A percentile compares a stretch with the other conserved stretches of the same genome.
Conservation (phyloP, 805 yeast species). For the Saturnispora saitoi region DNA sequence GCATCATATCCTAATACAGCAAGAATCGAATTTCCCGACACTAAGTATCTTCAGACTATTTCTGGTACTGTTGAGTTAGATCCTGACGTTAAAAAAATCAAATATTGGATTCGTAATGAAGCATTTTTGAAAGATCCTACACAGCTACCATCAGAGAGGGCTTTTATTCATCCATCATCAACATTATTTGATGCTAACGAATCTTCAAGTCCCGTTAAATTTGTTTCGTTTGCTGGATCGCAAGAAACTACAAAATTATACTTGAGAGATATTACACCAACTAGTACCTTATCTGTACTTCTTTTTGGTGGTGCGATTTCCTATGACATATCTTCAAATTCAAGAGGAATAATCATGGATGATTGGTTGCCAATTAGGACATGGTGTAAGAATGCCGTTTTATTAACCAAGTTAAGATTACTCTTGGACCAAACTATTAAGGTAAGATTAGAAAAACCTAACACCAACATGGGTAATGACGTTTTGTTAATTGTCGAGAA, state of each 20-base stretch:
- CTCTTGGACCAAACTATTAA: conserved; percentile 63
- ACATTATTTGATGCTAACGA: conserved; percentile 43
- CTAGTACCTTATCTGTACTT: conserved; percentile 60
- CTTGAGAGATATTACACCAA: conserved; percentile 72
- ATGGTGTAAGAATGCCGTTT: conserved; percentile 90
- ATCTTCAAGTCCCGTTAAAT: conserved; percentile 26
- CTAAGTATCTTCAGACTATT: conserved; percentile 58
- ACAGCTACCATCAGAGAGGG: conserved; percentile 52
- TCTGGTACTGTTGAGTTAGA: conserved; percentile 82
- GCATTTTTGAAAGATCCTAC: conserved; percentile 31
- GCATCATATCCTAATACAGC: conserved; percentile 79
- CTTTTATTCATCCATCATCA: conserved; percentile 84
- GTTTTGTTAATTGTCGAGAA: conserved; percentile 35
- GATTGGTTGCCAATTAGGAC: conserved; percentile 86
- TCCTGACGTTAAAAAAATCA: conserved; percentile 66
- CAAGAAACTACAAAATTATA: conserved; percentile 57
- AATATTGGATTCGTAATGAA: conserved; percentile 66
- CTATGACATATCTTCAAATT: conserved; percentile 46
- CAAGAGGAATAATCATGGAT: conserved; percentile 81
- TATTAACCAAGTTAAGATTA: conserved; percentile 59
- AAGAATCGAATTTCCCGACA: conserved; percentile 72
- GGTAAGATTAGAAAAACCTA: conserved; percentile 35
- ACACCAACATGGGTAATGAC: conserved; percentile 26
- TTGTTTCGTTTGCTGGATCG: conserved; percentile 54
- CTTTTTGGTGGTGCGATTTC: conserved; percentile 71